A percentile compares a stretch with the other conserved stretches of the same genome.
These are phyloP conservation scores for Calonectria multiphialidica DNA, from an alignment of 2,329 filamentous ascomycete genomes.

Conservation along the genomic window DNA sequence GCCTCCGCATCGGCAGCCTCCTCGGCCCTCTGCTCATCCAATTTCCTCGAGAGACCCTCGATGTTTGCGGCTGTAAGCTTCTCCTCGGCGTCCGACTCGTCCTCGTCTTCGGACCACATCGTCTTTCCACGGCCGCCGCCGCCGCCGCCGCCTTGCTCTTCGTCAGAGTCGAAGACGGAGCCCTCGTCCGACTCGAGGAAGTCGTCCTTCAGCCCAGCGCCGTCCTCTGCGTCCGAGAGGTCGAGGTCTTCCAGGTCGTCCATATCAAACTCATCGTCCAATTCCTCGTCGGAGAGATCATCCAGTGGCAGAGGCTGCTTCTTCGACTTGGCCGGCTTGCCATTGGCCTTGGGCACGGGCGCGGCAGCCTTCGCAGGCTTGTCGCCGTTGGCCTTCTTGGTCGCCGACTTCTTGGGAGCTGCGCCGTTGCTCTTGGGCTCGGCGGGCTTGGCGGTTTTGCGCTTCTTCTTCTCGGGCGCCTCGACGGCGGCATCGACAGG, in stretches of 20 bases:
- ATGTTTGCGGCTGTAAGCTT: slow-evolving; percentile 96
- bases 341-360: slow-evolving; percentile 41
- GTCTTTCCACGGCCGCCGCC: slow-evolving; percentile 63
- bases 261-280: slow-evolving; percentile 56
- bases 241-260: slow-evolving; percentile 60
- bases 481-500: slow-evolving; percentile 71
- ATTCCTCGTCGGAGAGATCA: slow-evolving; percentile 58
- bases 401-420: slow-evolving; percentile 42
- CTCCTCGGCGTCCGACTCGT: slow-evolving; percentile 89
- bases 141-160: slow-evolving; percentile 64
- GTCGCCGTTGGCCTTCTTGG: slow-evolving; percentile 47
- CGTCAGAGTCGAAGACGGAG: slow-evolving; percentile 80
- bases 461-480: slow-evolving; percentile 73
- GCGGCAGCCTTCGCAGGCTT: slow-evolving; percentile 48
- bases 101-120: slow-evolving; percentile 96
- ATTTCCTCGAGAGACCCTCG: slow-evolving; percentile 85
- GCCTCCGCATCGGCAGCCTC: slow-evolving; percentile 87
- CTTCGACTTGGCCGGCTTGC: slow-evolving; percentile 35
- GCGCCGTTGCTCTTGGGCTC: slow-evolving; percentile 46
- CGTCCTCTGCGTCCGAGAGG: slow-evolving; percentile 52
- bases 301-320: slow-evolving; percentile 58
- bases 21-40: slow-evolving; percentile 82
- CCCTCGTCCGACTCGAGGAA: slow-evolving; percentile 70
- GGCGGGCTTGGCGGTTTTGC: slow-evolving; percentile 49
- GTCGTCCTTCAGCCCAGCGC: slow-evolving; percentile 63